phyloP scores from a whole-genome alignment of 1,139 yeast species.

The Sugiyamaella paludigena region DNA sequence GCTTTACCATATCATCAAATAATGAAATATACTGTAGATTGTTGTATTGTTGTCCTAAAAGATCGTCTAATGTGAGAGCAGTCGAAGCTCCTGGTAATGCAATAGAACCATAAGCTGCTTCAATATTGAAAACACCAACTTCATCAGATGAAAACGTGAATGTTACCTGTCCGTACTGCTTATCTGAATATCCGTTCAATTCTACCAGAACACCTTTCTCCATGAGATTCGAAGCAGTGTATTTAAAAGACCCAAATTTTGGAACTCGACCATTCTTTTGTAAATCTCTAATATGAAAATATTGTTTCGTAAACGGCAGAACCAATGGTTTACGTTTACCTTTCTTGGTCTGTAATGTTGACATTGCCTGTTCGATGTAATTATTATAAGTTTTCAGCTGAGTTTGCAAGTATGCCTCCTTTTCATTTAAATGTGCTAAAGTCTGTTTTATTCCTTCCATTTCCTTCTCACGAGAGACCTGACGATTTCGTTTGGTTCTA shows the following conservation, averaged over 20 bases:
- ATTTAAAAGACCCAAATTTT: slow-evolving; percentile 79
- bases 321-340: slow-evolving; percentile 50
- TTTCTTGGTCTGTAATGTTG: slow-evolving; percentile 55
- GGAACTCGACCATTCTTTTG: slow-evolving; percentile 68
- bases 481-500: slow-evolving; percentile 69
- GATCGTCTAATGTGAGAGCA: slow-evolving; percentile 60
- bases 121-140: slow-evolving; percentile 69
- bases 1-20: slow-evolving; percentile 64
- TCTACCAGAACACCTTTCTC: slow-evolving; percentile 70
- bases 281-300: slow-evolving; percentile 71
- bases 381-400: slow-evolving; percentile 65
- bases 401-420: slow-evolving; percentile 57
- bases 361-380: slow-evolving; percentile 66
- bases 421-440: slow-evolving; percentile 56
- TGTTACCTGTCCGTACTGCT: slow-evolving; percentile 63
- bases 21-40: slow-evolving; percentile 49
- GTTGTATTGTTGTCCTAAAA: slow-evolving; percentile 62
- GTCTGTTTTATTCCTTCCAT: slow-evolving; percentile 60
- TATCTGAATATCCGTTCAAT: slow-evolving; percentile 47
- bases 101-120: slow-evolving; percentile 53
- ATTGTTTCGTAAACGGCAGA: slow-evolving; percentile 74
- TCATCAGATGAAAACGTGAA: slow-evolving; percentile 76
- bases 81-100: slow-evolving; percentile 52
- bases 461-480: slow-evolving; percentile 61
- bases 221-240: slow-evolving; percentile 68